Conservation (phyloP, 2,329 filamentous ascomycete species). For the Sporothrix dimorphospora region DNA sequence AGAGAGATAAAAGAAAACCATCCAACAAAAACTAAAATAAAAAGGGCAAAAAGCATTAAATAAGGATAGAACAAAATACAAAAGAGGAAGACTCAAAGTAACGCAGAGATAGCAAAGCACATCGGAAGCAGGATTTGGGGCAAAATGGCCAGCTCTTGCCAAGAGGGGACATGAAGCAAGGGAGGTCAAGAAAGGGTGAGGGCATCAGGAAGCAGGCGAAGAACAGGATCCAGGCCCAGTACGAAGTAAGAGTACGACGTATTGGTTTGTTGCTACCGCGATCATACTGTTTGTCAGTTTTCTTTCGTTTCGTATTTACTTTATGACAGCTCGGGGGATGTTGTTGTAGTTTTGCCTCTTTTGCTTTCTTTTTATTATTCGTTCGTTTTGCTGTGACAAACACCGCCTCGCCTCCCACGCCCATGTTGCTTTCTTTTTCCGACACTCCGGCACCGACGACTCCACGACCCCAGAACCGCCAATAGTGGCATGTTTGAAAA, state of each 20-base stretch:
- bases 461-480: neutral
- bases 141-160: neutral
- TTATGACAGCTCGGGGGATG: neutral
- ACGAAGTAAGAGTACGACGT: too few species aligned
- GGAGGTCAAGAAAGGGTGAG: neutral
- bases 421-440: slow-evolving; percentile 4
- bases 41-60: neutral
- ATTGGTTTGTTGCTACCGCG: neutral
- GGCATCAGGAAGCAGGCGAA: too few species aligned
- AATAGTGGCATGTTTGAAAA: neutral
- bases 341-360: neutral
- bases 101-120: neutral
- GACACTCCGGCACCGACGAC: neutral
- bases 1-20: neutral
- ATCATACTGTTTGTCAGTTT: neutral
- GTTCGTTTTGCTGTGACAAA: neutral
- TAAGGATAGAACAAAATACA: neutral
- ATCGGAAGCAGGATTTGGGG: neutral
- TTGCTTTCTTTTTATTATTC: slow-evolving; percentile 7
- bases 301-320: neutral
- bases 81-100: neutral
- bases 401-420: neutral
- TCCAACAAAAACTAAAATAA: neutral
- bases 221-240: neutral
- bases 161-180: neutral